These are phyloP conservation scores for Carex littledalei DNA, from an alignment of 176 grass and related monocot species.

Conservation along the genomic window DNA sequence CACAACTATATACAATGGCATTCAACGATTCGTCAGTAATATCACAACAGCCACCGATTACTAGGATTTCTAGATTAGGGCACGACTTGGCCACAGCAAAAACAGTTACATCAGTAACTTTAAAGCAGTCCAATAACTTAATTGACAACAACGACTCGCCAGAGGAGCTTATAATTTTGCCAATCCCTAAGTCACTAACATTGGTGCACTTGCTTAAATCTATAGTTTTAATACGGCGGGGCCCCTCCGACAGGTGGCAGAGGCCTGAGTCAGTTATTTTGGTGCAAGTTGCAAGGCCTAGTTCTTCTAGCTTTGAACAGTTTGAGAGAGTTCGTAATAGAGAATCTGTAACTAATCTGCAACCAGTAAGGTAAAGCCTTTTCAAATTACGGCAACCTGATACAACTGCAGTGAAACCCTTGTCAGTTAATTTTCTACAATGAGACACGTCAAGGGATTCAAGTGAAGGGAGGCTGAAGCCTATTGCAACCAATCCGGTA, in stretches of 20 bases:
- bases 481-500: constrained; percentile 55
- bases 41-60: constrained; percentile 60
- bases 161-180: constrained; percentile 50
- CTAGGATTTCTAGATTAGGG: constrained; percentile 54
- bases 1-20: constrained; percentile 49
- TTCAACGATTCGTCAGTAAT: constrained; percentile 54
- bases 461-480: constrained; percentile 40
- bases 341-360: constrained; percentile 67
- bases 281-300: constrained; percentile 51
- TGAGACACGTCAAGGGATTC: constrained; percentile 65
- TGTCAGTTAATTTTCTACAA: constrained; percentile 84
- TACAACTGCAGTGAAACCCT: constrained; percentile 44
- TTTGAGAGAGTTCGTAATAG: constrained; percentile 54
- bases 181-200: constrained; percentile 62
- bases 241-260: constrained; percentile 52
- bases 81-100: constrained; percentile 58
- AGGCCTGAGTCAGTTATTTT: constrained; percentile 68
- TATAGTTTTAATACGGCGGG: constrained; percentile 47
- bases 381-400: constrained; percentile 57
- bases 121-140: constrained; percentile 69
- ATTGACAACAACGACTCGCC: constrained; percentile 50
- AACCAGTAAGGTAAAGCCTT: constrained; percentile 39
- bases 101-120: constrained; percentile 54
- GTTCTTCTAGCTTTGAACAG: constrained; percentile 56
- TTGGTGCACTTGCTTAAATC: constrained; percentile 88